These are phyloP conservation scores for Barnettozyma vustinii DNA, from an alignment of 805 yeast species.

Conservation along the genomic window DNA sequence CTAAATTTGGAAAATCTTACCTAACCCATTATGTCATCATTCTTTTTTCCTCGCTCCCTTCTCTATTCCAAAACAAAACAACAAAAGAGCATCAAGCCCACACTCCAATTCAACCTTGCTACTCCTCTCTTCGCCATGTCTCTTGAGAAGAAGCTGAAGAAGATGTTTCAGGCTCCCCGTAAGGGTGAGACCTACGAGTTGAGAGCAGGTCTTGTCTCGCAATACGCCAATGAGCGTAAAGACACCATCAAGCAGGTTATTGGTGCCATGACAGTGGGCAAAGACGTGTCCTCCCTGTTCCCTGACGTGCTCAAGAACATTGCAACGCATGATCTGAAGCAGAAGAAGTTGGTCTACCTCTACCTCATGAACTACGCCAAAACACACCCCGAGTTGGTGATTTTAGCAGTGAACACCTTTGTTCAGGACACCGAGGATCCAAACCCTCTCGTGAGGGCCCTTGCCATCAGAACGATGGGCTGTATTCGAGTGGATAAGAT, in stretches of 20 bases:
- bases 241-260: constrained; percentile 96
- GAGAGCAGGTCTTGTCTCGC: constrained; percentile 86
- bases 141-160: constrained; percentile 47
- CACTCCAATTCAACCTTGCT: background rate
- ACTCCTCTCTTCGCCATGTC: constrained; percentile 21
- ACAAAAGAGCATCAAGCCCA: background rate
- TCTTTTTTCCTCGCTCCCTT: background rate
- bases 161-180: constrained; percentile 51
- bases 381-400: constrained; percentile 91
- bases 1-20: background rate
- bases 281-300: constrained; percentile 89
- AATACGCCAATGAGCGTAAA: constrained; percentile 89
- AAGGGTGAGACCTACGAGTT: constrained; percentile 87
- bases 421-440: constrained; percentile 94
- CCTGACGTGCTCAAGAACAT: constrained; percentile 96
- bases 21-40: background rate
- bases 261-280: constrained; percentile 97
- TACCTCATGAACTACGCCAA: constrained; percentile 97
- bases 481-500: constrained; percentile 93
- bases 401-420: constrained; percentile 94
- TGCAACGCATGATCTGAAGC: constrained; percentile 94
- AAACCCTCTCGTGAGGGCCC: constrained; percentile 90
- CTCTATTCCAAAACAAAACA: background rate
- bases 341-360: constrained; percentile 90
- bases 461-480: constrained; percentile 98